Base-by-base conservation (phyloP, 2,329 filamentous ascomycete species). In the Diaporthe longicolla region DNA sequence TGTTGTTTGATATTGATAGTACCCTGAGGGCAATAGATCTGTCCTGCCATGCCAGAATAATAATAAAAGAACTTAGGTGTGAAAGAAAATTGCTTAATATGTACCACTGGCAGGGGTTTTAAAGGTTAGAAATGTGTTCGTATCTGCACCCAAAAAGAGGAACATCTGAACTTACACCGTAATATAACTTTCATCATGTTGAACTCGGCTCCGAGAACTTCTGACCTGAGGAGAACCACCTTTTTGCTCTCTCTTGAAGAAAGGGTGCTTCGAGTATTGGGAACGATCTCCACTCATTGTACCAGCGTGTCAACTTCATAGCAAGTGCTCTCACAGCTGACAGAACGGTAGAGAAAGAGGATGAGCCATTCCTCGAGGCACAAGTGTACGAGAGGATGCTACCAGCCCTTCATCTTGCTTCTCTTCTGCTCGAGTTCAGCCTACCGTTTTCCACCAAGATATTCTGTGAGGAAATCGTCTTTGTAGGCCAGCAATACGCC, bases 341-440 rank as follows among this genome's bases (percentile, higher is more conserved):
- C 7, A 61, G 21, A 7, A 61, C 57, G 4, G 24, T 24, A 48
- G 24, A 32, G 40, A 40, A 63, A n/a, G 40, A 11, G 7, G 24
- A 26, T 8, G 24, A 32, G 24, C 59, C 40, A 15, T n/a, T 63
- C 3, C 40, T 63, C 26, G 9, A 32, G 10, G 26, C 4, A 10
- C 40, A 19, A 63, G 59, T 48, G 59, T 17, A 63, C 19, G 17
- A 45, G 24, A 63, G 59, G 17, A 63, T 63, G 40, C 1, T 63
- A 11, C 59, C 59, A 21, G 59, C 59, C 3, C 21, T 48, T 5
- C 59, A 40, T 32, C 40, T 63, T 32, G 59, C 59, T 15, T 48
- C 59, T 13, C 40, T 29, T 10, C 4, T 63, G 26, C 24, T 63
- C 10, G 40, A 48, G 15, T 63, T 63, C 26, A 45, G 15, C 24